Conservation (phyloP, 495 filamentous ascomycete genomes). For the Eremomyces bilateralis region DNA sequence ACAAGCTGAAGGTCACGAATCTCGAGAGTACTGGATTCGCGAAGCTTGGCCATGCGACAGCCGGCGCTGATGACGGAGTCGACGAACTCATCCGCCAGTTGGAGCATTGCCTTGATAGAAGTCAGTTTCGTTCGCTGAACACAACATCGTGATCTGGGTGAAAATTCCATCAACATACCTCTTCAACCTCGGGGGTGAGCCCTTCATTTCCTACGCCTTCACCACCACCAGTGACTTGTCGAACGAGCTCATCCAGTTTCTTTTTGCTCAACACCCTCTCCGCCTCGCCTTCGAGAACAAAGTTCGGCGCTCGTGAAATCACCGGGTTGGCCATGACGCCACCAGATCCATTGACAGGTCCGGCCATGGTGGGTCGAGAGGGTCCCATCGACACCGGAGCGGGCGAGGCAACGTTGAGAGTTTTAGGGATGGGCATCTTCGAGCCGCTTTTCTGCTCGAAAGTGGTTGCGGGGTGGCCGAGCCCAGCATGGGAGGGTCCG, state of each 20-base stretch:
- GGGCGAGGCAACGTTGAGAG: constrained; percentile 44
- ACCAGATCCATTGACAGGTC: constrained; percentile 34
- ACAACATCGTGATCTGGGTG: constrained; percentile 2
- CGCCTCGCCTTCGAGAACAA: constrained; percentile 70
- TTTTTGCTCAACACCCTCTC: constrained; percentile 83
- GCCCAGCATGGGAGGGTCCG: no score
- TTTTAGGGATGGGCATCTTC: constrained; percentile 44
- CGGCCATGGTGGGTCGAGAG: constrained; percentile 58
- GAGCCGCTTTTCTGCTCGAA: constrained; percentile 13
- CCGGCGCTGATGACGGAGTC: constrained; percentile 71
- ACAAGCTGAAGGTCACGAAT: constrained; percentile 87
- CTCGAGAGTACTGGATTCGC: constrained; percentile 70
- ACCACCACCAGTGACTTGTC: constrained; percentile 70
- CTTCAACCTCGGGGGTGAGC: constrained; percentile 79
- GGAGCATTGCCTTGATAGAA: constrained; percentile 61
- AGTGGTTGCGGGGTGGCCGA: no score
- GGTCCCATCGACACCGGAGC: constrained; percentile 47
- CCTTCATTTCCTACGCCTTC: constrained; percentile 43
- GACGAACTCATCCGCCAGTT: constrained; percentile 83
- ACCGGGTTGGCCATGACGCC: constrained; percentile 75
- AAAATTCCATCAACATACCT: constrained; percentile 42
- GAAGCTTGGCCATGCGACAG: constrained; percentile 80
- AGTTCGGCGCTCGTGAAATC: constrained; percentile 55
- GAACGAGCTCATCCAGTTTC: constrained; percentile 85
- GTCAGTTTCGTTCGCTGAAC: constrained; percentile 3